Evolutionary conservation across 2,329 filamentous ascomycete species (phyloP).

Genomic region (Grosmannia clavigera): DNA sequence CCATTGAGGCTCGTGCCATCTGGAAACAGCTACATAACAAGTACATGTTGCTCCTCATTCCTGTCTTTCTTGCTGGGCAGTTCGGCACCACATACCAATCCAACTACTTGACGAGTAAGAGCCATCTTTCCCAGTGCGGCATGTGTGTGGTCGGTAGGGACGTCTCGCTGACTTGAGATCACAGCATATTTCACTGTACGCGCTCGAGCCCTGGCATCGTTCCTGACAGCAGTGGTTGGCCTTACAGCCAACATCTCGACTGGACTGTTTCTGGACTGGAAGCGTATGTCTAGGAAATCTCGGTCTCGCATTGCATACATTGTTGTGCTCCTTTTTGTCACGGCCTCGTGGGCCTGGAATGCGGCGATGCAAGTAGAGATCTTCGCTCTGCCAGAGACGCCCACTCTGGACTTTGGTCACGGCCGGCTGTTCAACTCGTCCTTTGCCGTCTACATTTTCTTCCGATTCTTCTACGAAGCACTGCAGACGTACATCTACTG

Average conservation of each 20-base stretch:
- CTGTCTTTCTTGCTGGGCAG: slow-evolving; percentile 28
- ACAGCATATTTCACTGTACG: slow-evolving; percentile 57
- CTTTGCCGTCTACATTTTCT: no score
- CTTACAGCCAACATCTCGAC: not conserved
- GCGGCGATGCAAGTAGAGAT: not conserved
- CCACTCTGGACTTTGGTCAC: not conserved
- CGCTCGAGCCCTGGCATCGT: slow-evolving; percentile 55
- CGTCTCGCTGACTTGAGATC: not conserved
- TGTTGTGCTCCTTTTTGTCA: not conserved
- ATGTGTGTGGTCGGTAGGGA: not conserved
- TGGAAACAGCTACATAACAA: not conserved
- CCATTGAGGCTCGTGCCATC: not conserved
- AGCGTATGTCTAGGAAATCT: no score
- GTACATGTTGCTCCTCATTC: slow-evolving; percentile 35
- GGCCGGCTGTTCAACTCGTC: no score
- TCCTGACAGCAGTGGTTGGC: slow-evolving; percentile 46
- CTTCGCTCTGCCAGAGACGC: not conserved
- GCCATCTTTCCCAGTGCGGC: not conserved
- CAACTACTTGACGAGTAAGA: slow-evolving; percentile 39
- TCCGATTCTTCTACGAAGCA: no score
- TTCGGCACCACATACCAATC: slow-evolving; percentile 1
- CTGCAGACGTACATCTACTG: slow-evolving; percentile 1
- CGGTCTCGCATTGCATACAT: not conserved
- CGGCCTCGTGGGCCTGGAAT: not conserved
- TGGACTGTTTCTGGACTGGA: no score